Evolutionary conservation across 1,284 basidiomycete species (phyloP).

Genomic region (Ustilago vetiveriae): DNA sequence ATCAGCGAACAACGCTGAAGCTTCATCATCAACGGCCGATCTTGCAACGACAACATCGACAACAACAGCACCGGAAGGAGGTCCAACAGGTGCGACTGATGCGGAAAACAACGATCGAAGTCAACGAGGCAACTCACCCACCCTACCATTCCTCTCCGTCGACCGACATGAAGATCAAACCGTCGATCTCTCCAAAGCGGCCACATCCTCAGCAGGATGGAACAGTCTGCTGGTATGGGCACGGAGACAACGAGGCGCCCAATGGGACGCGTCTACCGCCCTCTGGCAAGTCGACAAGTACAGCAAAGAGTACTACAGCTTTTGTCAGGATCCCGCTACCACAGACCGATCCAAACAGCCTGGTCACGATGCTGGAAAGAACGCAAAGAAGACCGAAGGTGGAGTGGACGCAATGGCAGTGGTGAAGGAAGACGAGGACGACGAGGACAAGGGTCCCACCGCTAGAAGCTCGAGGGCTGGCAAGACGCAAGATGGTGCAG

Average conservation of each 20-base stretch:
- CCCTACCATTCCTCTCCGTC: constrained; percentile 20
- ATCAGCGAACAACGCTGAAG: not conserved
- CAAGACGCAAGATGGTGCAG: constrained; percentile 7
- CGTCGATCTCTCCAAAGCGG: constrained; percentile 39
- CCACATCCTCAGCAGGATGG: constrained; percentile 57
- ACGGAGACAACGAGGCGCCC: constrained; percentile 51
- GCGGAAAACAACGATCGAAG: constrained; percentile 4
- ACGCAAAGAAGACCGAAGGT: not conserved
- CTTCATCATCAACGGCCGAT: not conserved
- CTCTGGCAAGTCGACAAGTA: constrained; percentile 53
- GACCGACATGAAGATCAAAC: constrained; percentile 28
- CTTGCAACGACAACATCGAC: too few relatives aligned
- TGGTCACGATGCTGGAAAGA: not conserved
- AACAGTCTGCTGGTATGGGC: constrained; percentile 60
- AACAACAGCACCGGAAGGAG: constrained; percentile 1
- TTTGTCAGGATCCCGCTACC: constrained; percentile 26
- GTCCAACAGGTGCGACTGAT: too few relatives aligned
- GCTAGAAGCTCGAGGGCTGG: constrained; percentile 10
- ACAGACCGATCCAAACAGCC: constrained; percentile 25
- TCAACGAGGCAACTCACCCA: constrained; percentile 39
- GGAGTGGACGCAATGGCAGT: not conserved
- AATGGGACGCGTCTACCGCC: constrained; percentile 53
- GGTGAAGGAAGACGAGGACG: constrained; percentile 1
- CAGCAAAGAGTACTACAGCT: constrained; percentile 47
- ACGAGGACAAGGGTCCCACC: constrained; percentile 27